Percentiles rank a stretch among this genome's conserved stretches.
Evolutionary conservation across 2,329 filamentous ascomycete genomes (phyloP).

Genomic region (Mollisiaceae sp.): DNA sequence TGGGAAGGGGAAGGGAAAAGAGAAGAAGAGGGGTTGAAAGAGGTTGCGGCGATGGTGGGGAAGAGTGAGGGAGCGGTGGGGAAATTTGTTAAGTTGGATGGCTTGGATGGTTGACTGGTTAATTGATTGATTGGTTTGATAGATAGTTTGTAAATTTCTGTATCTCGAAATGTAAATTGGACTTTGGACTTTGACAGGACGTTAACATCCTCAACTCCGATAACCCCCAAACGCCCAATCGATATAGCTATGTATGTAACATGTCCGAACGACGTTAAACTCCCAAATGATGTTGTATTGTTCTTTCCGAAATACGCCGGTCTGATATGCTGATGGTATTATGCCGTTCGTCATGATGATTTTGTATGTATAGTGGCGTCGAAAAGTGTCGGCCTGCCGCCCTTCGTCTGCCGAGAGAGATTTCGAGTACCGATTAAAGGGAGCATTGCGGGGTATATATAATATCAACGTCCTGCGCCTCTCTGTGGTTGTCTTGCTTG

Average conservation of each 20-base stretch:
- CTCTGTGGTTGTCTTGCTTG: background rate
- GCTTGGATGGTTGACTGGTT: background rate
- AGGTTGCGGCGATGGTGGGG: conserved; percentile 44
- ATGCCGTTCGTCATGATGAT: background rate
- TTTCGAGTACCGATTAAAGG: conserved; percentile 2
- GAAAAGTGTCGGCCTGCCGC: conserved; percentile 10
- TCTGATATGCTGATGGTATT: background rate
- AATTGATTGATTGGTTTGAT: too few species aligned
- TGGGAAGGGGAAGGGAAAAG: too few species aligned
- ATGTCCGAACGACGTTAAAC: background rate
- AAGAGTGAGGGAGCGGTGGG: conserved; percentile 38
- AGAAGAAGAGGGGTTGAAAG: conserved; percentile 31
- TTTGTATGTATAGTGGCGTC: background rate
- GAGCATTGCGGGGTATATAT: background rate
- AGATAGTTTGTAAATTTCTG: too few species aligned
- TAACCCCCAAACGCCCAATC: background rate
- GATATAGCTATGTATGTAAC: background rate
- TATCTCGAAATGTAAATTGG: background rate
- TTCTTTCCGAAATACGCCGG: background rate
- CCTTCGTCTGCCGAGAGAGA: conserved; percentile 3
- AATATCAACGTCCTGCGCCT: background rate
- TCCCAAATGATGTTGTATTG: background rate
- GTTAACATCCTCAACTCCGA: background rate
- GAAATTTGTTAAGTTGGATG: conserved; percentile 6
- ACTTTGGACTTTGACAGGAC: background rate